Evolutionary conservation across 2,329 filamentous ascomycete species (phyloP).

Genomic region (Incumbomyces delicatus): DNA sequence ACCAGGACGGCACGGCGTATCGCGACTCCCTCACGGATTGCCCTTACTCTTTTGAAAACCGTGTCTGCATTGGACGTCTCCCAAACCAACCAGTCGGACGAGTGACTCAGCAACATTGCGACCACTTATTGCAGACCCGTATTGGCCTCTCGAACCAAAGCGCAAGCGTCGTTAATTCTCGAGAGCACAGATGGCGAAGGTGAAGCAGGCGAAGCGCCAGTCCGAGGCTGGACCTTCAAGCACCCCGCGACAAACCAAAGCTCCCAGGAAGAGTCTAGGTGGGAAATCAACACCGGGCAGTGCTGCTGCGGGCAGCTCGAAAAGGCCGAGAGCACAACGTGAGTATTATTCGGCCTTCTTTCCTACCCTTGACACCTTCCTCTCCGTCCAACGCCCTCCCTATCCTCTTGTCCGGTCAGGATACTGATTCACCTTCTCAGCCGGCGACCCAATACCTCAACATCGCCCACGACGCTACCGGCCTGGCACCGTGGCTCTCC

Average conservation of each 20-base stretch:
- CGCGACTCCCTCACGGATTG: too few relatives aligned
- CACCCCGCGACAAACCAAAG: slow-evolving; percentile 4
- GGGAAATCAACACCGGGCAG: slow-evolving; percentile 13
- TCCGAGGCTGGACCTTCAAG: slow-evolving; percentile 4
- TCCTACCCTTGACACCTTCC: background rate
- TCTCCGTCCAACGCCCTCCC: slow-evolving; percentile 9
- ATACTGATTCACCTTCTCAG: slow-evolving; percentile 32
- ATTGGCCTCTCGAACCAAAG: too few relatives aligned
- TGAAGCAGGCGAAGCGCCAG: slow-evolving; percentile 13
- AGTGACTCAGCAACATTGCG: too few relatives aligned
- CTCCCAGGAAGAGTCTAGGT: slow-evolving; percentile 11
- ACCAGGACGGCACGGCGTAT: too few relatives aligned
- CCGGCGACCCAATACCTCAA: slow-evolving; percentile 62
- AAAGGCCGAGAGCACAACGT: slow-evolving; percentile 22
- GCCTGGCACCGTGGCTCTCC: slow-evolving; percentile 75
- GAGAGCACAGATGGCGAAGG: slow-evolving; percentile 12
- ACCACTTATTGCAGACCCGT: too few relatives aligned
- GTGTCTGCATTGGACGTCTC: too few relatives aligned
- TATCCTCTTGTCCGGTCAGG: background rate
- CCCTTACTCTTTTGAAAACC: too few relatives aligned
- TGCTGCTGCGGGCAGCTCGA: slow-evolving; percentile 14
- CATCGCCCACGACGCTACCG: slow-evolving; percentile 54
- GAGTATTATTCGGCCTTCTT: slow-evolving; percentile 25
- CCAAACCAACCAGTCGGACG: too few relatives aligned
- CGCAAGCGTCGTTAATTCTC: too few relatives aligned